These are phyloP conservation scores for Teunomyces lycoperdinae DNA, from an alignment of 805 yeast genomes.

Conservation along the genomic window DNA sequence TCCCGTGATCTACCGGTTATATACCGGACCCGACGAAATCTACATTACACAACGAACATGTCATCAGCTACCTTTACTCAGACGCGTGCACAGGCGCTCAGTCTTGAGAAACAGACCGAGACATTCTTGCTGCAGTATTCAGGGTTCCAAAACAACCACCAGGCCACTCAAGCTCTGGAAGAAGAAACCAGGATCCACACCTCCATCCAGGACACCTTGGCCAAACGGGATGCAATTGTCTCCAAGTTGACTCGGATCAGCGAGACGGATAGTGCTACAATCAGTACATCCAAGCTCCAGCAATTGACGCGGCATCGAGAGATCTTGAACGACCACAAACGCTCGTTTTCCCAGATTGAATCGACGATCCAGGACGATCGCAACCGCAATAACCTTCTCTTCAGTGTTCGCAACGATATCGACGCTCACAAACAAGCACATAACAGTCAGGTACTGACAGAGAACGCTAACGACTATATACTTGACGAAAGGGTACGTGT, in stretches of 20 bases:
- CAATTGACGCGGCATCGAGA: conserved; percentile 84
- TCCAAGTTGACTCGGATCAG: conserved; percentile 50
- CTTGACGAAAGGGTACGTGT: conserved; percentile 73
- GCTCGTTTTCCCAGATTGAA: conserved; percentile 58
- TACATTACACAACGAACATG: conserved; percentile 3
- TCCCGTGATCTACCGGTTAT: background rate
- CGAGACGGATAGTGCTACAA: conserved; percentile 49
- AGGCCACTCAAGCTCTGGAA: conserved; percentile 18
- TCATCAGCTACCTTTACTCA: conserved; percentile 57
- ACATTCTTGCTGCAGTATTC: conserved; percentile 43
- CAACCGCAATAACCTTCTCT: conserved; percentile 67
- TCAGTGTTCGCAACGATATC: conserved; percentile 77
- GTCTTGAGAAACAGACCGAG: conserved; percentile 72
- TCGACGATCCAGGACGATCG: conserved; percentile 67
- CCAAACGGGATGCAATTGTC: conserved; percentile 50
- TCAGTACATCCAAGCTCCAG: conserved; percentile 71
- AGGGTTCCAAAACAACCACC: conserved; percentile 23
- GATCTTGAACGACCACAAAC: conserved; percentile 64
- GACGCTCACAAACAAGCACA: conserved; percentile 55
- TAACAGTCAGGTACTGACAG: conserved; percentile 13
- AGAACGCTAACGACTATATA: conserved; percentile 66
- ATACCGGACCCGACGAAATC: background rate
- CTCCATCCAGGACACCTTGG: conserved; percentile 23
- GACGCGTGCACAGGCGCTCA: conserved; percentile 63
- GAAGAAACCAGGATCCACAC: conserved; percentile 23